Base-by-base conservation (phyloP, 768 basidiomycete genomes). In the Coprinellus micaceus region DNA sequence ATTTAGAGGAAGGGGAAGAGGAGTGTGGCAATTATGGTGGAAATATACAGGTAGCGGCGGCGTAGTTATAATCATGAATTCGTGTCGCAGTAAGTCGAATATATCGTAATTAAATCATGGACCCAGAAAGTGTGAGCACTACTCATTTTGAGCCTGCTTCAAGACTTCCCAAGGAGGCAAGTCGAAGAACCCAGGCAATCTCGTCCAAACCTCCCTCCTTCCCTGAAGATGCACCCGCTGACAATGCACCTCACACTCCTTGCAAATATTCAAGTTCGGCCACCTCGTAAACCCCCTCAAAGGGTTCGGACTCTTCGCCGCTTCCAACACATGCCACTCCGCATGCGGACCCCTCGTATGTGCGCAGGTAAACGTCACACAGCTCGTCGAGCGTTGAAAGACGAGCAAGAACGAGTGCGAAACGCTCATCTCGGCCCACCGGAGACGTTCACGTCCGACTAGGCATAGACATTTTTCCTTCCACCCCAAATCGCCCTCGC, bases 281-380 rank as follows among this genome's bases (percentile, higher is more conserved):
- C 75, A 77, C 28, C 65, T 56, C 28, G 70, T 69, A 57, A 68
- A 76, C 49, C 57, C 62, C 55, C 69, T 60, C 36, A 76, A 57
- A 21, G 74, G 73, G 55, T 74, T 68, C 21, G 77, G 67, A 28
- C 70, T 49, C 46, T 68, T 69, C 30, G 64, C 66, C 45, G 71
- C 67, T 58, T 74, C 74, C 10, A 77, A 50, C n/a, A 72, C 59
- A 49, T 74, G 74, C 77, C 77, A 79, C 60, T 79, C 75, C 4
- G 72, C 69, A 60, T 73, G 71, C 5, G 76, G 76, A 0, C 76
- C 71, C 11, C 72, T 60, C 10, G 74, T 68, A 28, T 68, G 58
- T 1, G 66, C 66, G 46, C 76, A 77, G 29, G 70, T 56, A 22
- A 68, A 58, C 13, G 64, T 63, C 17, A 57, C 46, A 50, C 76